Conservation (phyloP, 164 flowering plant species). For the Saururus chinensis region DNA sequence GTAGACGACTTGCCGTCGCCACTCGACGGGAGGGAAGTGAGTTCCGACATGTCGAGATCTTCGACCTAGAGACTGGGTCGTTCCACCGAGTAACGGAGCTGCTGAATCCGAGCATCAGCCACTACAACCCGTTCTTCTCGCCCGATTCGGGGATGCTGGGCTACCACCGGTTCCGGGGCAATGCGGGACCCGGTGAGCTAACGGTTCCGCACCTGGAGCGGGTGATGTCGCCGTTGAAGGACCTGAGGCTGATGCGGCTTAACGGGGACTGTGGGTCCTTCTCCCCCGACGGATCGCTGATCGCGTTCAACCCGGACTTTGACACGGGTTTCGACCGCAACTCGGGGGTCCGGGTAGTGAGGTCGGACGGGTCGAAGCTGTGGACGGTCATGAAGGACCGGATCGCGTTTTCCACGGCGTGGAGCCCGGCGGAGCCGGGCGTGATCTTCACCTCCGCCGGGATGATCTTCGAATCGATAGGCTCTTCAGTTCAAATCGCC, state of each 20-base stretch:
- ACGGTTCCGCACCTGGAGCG: constrained; percentile 46
- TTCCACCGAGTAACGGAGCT: constrained; percentile 46
- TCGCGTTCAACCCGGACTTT: constrained; percentile 51
- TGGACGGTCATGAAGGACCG: constrained; percentile 48
- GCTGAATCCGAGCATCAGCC: constrained; percentile 52
- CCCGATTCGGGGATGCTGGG: constrained; percentile 45
- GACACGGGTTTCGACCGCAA: constrained; percentile 21
- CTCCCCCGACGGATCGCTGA: constrained; percentile 42
- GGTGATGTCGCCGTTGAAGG: constrained; percentile 38
- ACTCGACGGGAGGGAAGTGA: constrained; percentile 47
- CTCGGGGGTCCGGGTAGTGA: constrained; percentile 39
- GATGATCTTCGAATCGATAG: constrained; percentile 44
- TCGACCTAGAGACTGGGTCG: constrained; percentile 29
- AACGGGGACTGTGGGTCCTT: constrained; percentile 59
- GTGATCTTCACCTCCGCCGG: constrained; percentile 73
- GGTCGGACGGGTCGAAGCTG: constrained; percentile 59
- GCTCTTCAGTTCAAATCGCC: constrained; percentile 66
- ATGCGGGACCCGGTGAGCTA: constrained; percentile 25
- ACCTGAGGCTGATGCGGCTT: constrained; percentile 41
- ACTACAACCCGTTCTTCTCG: constrained; percentile 82
- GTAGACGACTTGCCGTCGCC: constrained; percentile 52
- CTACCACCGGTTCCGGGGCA: constrained; percentile 81
- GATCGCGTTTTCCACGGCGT: constrained; percentile 47
- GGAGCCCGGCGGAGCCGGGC: constrained; percentile 47
- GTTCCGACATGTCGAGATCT: constrained; percentile 69